These are phyloP conservation scores for Ananas comosus DNA, from an alignment of 176 grass and related monocot genomes.

Conservation along the genomic window DNA sequence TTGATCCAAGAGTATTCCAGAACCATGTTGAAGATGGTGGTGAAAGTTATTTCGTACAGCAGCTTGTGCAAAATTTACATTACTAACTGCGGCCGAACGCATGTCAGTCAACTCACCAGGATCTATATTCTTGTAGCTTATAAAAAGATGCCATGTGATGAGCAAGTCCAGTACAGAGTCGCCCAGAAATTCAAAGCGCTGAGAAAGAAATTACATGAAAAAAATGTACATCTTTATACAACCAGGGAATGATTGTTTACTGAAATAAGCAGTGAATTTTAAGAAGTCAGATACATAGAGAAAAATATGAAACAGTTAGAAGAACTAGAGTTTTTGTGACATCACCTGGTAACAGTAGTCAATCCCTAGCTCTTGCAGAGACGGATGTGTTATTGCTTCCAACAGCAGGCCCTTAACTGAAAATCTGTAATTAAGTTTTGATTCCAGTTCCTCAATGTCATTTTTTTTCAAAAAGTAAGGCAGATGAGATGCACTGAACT, in stretches of 20 bases:
- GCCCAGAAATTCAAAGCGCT: slow-evolving; percentile 5
- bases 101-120: slow-evolving; percentile 8
- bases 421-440: slow-evolving; percentile 5
- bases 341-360: slow-evolving; percentile 6
- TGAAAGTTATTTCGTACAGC: slow-evolving; percentile 2
- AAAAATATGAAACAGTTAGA: neutral
- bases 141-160: slow-evolving; percentile 6
- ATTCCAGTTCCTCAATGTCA: slow-evolving; percentile 3
- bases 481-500: slow-evolving; percentile 15
- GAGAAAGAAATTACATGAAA: neutral
- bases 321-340: neutral
- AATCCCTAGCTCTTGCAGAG: neutral
- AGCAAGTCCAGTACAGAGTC: slow-evolving; percentile 9
- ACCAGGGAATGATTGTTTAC: neutral
- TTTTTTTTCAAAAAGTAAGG: neutral
- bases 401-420: neutral
- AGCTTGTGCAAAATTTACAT: slow-evolving; percentile 12
- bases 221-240: neutral
- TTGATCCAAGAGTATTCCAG: slow-evolving; percentile 7
- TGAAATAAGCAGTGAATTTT: neutral
- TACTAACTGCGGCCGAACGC: slow-evolving; percentile 5
- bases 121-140: neutral
- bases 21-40: slow-evolving; percentile 4
- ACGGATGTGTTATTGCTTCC: slow-evolving; percentile 8
- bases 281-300: neutral